phyloP scores from a whole-genome alignment of 306 rosid species.

The Malus domestica region ASM211411v1 NC_041804.1:6539001-6539500 shows the following conservation, averaged over 20 bases:
- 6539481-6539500: slow-evolving; percentile 1
- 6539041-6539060: slow-evolving; percentile 6
- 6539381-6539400: slow-evolving; percentile 38
- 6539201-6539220: background rate
- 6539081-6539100: background rate
- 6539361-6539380: slow-evolving; percentile 26
- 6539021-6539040: background rate
- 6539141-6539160: background rate
- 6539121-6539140: background rate
- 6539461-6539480: slow-evolving; percentile 60
- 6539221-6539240: background rate
- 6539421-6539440: slow-evolving; percentile 50
- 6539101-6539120: background rate
- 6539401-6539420: slow-evolving; percentile 31
- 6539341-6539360: slow-evolving; percentile 46
- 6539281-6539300: slow-evolving; percentile 2
- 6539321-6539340: slow-evolving; percentile 29
- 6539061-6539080: background rate
- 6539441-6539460: slow-evolving; percentile 66
- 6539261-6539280: slow-evolving; percentile 9
- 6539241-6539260: background rate
- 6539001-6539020: too few species aligned
- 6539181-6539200: background rate
- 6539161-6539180: background rate
- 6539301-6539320: background rate